Evolutionary conservation across 768 basidiomycete genomes (phyloP), one percentile per base, ranked within the genome.

Genomic region (Clavulina sp.): DNA sequence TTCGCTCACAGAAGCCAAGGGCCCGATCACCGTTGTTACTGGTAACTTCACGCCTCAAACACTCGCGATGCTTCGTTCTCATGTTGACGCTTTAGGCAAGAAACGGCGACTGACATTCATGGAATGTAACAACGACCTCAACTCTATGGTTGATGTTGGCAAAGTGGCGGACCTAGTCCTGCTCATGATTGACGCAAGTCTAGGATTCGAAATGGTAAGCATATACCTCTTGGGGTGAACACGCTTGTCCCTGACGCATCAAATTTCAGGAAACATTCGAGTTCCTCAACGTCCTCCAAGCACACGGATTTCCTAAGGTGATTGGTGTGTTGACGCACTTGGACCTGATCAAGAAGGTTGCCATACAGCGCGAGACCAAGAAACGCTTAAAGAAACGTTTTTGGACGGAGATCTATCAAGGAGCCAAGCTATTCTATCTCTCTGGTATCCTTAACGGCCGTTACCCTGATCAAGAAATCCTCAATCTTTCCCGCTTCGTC

Each of bases 321-420:
- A 88, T 99, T 56, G 93, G 95, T 52, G 67, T 99, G 53, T 82
- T 99, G 44, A 83, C 89, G 44, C 95, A 99, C 65, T 79, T 97
- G 38, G 95, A 97, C 66, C 81, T 99, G 57, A 84, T 99, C 58
- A 95, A 95, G 72, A 92, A 89, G 62, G 74, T 82, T 4, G 73
- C 84, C 0, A 80, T 80, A 3, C 78, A 97, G 36, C 83, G 81
- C 52, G 77, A 78, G 48, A 89, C 88, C 50, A 99, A 97, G 69
- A 95, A 95, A 61, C 69, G 80, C 0, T 76, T 99, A 34, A 99
- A 99, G 67, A 95, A 88, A 62, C 85, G 95, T 6, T 99, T 99
- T 69, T 99, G 95, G 95, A 88, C 92, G 0, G 95, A 99, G 66
- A 97, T 99, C 9, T 97, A 97, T 64, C 85, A 91, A 60, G 95